These are phyloP conservation scores for Nicotiana tomentosiformis DNA, from an alignment of 257 asterid genomes.

Conservation along the genomic window DNA sequence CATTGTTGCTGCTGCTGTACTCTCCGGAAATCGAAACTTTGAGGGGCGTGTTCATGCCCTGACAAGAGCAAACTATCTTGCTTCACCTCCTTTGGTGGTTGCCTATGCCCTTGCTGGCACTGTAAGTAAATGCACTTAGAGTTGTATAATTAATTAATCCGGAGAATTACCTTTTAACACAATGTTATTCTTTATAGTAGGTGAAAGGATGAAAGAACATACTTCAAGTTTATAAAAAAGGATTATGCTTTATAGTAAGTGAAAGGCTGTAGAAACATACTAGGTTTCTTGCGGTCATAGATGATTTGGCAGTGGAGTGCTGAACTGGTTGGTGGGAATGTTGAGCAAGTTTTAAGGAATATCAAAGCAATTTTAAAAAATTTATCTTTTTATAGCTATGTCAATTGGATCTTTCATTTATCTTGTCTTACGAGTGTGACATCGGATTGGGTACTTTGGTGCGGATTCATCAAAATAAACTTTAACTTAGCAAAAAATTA, in stretches of 20 bases:
- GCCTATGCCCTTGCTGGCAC: constrained; percentile 99
- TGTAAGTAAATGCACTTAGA: constrained; percentile 34
- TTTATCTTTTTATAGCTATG: too few relatives aligned
- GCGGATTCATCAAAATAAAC: background rate
- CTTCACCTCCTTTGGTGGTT: constrained; percentile 97
- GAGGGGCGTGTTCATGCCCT: constrained; percentile 98
- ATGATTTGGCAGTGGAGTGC: too few relatives aligned
- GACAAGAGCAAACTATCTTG: constrained; percentile 94
- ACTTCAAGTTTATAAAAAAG: background rate
- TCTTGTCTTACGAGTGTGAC: background rate
- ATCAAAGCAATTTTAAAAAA: too few relatives aligned
- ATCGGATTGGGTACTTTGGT: background rate
- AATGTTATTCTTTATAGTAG: background rate
- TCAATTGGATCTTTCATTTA: background rate
- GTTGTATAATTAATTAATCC: background rate
- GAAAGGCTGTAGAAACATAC: background rate
- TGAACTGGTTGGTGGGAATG: too few relatives aligned
- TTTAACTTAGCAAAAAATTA: too few relatives aligned
- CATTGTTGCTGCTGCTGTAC: constrained; percentile 94
- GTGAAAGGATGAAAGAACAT: background rate
- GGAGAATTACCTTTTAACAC: background rate
- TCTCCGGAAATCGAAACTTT: constrained; percentile 89
- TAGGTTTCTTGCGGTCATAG: too few relatives aligned
- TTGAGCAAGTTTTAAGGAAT: too few relatives aligned
- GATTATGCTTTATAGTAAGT: background rate